A percentile compares a stretch with the other conserved stretches of the same genome.
These are phyloP conservation scores for Fusarium sp. DNA, from an alignment of 2,329 filamentous ascomycete species.

Conservation along the genomic window DNA sequence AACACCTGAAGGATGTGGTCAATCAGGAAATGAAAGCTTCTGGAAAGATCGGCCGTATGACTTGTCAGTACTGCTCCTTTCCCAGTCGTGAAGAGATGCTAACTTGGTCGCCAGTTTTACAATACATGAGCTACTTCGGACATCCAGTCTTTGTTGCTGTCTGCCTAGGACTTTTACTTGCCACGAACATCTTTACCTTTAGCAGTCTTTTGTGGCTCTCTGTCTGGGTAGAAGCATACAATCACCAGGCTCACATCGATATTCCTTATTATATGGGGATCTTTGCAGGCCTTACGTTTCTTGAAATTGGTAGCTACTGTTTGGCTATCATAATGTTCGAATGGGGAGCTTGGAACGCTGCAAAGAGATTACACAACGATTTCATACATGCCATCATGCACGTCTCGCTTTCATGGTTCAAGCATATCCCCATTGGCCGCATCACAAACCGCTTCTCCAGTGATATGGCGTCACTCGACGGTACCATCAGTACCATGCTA, in stretches of 20 bases:
- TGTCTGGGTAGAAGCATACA: conserved; percentile 63
- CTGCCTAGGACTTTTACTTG: conserved; percentile 52
- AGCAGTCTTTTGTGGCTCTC: conserved; percentile 60
- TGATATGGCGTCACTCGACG: conserved; percentile 67
- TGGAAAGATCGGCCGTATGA: conserved; percentile 56
- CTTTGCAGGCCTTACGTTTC: conserved; percentile 58
- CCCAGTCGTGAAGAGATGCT: neutral
- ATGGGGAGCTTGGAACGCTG: conserved; percentile 66
- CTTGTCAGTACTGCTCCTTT: conserved; percentile 48
- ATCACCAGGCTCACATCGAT: conserved; percentile 54
- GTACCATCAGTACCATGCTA: conserved; percentile 56
- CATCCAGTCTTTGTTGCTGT: conserved; percentile 54
- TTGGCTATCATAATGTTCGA: conserved; percentile 59
- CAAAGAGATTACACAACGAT: conserved; percentile 60
- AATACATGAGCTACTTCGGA: conserved; percentile 63
- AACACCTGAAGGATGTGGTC: conserved; percentile 54
- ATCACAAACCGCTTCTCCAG: conserved; percentile 66
- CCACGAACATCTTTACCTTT: conserved; percentile 55
- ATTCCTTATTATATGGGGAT: conserved; percentile 63
- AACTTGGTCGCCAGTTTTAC: conserved; percentile 51
- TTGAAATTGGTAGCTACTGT: conserved; percentile 55
- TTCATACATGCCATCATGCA: conserved; percentile 63
- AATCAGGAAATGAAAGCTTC: conserved; percentile 59
- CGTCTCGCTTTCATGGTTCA: conserved; percentile 67
- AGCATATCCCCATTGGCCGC: conserved; percentile 61